A percentile compares a stretch with the other conserved stretches of the same genome.
Evolutionary conservation across 768 basidiomycete genomes (phyloP).

Genomic region (Imleria badia): DNA sequence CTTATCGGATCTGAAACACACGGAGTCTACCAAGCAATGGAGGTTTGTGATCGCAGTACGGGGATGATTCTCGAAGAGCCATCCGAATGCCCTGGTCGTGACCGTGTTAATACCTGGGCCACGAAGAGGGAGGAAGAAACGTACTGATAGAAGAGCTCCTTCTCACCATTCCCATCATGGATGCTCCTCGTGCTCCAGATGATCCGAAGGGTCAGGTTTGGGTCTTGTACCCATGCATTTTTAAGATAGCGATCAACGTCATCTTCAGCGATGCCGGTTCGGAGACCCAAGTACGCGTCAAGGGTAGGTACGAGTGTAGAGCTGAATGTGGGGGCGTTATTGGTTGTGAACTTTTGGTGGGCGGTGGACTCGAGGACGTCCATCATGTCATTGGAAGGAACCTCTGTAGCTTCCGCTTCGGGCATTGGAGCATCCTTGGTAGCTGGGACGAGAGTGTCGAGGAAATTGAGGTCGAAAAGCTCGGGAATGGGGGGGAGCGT

Average conservation of each 20-base stretch:
- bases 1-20: conserved; percentile 35
- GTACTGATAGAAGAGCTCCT: conserved; percentile 58
- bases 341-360: conserved; percentile 50
- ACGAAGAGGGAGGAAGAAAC: conserved; percentile 6
- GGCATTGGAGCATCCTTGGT: not conserved
- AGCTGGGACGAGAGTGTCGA: conserved; percentile 54
- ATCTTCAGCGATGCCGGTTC: conserved; percentile 15
- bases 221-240: conserved; percentile 58
- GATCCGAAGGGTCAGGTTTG: conserved; percentile 55
- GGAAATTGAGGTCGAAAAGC: conserved; percentile 54
- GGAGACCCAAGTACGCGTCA: conserved; percentile 54
- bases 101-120: not conserved
- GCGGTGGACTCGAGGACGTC: conserved; percentile 45
- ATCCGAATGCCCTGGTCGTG: conserved; percentile 50
- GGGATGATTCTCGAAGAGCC: conserved; percentile 69
- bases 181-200: conserved; percentile 72
- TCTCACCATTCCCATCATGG: conserved; percentile 65
- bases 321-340: conserved; percentile 48
- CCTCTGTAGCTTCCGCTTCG: not conserved
- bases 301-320: conserved; percentile 53
- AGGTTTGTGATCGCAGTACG: conserved; percentile 68
- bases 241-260: conserved; percentile 39
- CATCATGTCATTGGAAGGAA: conserved; percentile 49
- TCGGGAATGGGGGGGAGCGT: conserved; percentile 58
- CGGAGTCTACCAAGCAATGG: conserved; percentile 50